Evolutionary conservation across 495 filamentous ascomycete species (phyloP), one percentile per base, ranked within the genome.

Genomic region (Podospora pseudopauciseta): DNA sequence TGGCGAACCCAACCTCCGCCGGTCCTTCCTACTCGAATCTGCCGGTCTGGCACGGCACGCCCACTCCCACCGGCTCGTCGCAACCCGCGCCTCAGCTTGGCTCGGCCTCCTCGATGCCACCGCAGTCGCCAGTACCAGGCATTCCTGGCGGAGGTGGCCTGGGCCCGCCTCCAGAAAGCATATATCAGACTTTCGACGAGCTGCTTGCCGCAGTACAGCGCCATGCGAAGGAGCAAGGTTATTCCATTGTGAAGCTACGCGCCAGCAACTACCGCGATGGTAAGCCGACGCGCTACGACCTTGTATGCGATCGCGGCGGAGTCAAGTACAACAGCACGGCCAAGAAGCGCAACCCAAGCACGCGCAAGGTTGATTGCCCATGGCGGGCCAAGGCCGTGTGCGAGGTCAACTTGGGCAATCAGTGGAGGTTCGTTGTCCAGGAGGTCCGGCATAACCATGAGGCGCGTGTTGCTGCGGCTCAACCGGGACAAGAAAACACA

Each of bases 301-400:
- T 85, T 0, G 82, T 85, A 2, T 85, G 82, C 73, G 82, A 85
- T 63, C 81, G 82, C 39, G 82, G 82, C 44, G 82, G 82, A 11
- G 82, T 85, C 72, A 84, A 84, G 71, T 85, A 85, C 74, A 80
- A 67, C 74, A 85, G 82, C 75, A 85, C 82, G 0, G 82, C 82
- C 13, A 84, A 84, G 73, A 85, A 84, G 76, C 79, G 82, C 20
- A 84, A 82, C 65, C 82, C 82, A 5, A 83, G 79, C 71, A 85
- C 82, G 18, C 80, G 82, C 68, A 85, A 85, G 74, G 76, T 85
- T 34, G 82, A 85, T 64, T 85, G 82, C 60, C 82, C 82, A 23
- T 85, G 80, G 77, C 80, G 80, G 54, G 82, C 82, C 13, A 85
- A 85, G 71, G 82, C 82, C 1, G 82, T 85, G 13, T 85, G 82